Evolutionary conservation across 75 land plant species (phyloP).

Genomic region (Pseudotsuga menziesii): DNA sequence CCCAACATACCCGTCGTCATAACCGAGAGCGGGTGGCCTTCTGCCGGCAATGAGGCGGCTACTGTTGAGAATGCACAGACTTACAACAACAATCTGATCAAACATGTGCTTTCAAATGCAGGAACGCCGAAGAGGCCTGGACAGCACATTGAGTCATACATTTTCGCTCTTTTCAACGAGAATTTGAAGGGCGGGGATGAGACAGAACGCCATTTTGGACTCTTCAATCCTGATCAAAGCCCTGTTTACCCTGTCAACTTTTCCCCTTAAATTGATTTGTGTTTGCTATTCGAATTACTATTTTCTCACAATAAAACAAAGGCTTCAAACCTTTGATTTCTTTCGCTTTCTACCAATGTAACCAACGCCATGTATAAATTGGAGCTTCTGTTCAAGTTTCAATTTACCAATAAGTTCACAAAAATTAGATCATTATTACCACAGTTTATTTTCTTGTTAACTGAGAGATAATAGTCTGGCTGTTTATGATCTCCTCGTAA

Average conservation of each 20-base stretch:
- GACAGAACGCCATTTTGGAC: conserved; percentile 20
- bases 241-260: conserved; percentile 33
- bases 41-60: conserved; percentile 22
- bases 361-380: too few species aligned
- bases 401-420: too few species aligned
- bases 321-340: too few species aligned
- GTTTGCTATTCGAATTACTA: too few species aligned
- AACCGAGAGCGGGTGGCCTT: conserved; percentile 52
- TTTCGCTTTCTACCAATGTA: too few species aligned
- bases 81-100: conserved; percentile 32
- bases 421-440: too few species aligned
- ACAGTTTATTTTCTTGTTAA: too few species aligned
- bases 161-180: conserved; percentile 58
- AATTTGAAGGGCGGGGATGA: conserved; percentile 27
- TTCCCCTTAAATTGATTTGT: neutral
- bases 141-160: conserved; percentile 22
- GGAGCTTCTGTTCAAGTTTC: too few species aligned
- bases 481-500: too few species aligned
- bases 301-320: too few species aligned
- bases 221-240: conserved; percentile 21
- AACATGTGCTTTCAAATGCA: conserved; percentile 12
- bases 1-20: conserved; percentile 16
- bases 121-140: conserved; percentile 50
- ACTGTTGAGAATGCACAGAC: conserved; percentile 30
- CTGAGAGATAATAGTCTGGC: too few species aligned